phyloP scores from a whole-genome alignment of 2,329 filamentous ascomycete species.

The Stemphylium beticola region DNA sequence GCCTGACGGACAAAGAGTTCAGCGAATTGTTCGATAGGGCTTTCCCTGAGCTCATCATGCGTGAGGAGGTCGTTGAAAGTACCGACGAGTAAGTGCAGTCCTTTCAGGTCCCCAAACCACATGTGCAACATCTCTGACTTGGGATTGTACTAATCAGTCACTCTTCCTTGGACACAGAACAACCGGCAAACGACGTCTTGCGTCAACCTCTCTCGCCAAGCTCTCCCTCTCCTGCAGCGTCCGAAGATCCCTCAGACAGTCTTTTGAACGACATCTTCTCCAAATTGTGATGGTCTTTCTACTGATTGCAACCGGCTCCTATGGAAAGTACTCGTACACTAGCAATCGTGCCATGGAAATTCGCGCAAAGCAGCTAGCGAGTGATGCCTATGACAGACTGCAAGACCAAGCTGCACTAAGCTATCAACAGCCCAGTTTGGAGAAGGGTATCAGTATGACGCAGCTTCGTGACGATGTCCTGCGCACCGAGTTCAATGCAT shows the following conservation, averaged over 20 bases:
- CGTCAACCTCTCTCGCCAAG: conserved; percentile 87
- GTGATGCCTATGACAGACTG: conserved; percentile 81
- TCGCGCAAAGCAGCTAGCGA: conserved; percentile 81
- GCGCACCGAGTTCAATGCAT: conserved; percentile 77
- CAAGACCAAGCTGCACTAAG: conserved; percentile 84
- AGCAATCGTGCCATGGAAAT: conserved; percentile 69
- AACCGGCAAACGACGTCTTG: conserved; percentile 69
- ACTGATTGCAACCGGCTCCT: conserved; percentile 57
- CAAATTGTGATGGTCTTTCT: conserved; percentile 70
- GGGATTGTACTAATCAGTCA: conserved; percentile 81
- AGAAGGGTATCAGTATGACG: conserved; percentile 83
- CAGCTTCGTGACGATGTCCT: conserved; percentile 92
- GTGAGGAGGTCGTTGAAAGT: conserved; percentile 65
- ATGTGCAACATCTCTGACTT: conserved; percentile 37
- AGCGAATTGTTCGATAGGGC: conserved; percentile 83
- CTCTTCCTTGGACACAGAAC: conserved; percentile 74
- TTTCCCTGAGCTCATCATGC: conserved; percentile 70
- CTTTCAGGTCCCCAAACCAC: conserved; percentile 24
- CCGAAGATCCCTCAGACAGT: conserved; percentile 77
- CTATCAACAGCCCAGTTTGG: conserved; percentile 66
- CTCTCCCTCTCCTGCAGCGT: conserved; percentile 84
- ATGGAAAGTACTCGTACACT: conserved; percentile 68
- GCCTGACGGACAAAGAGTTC: conserved; percentile 86
- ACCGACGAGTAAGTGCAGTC: conserved; percentile 62
- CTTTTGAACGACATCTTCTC: conserved; percentile 86